Evolutionary conservation across 1,139 yeast species (phyloP).

Genomic region (Geotrichum aggregatum): DNA sequence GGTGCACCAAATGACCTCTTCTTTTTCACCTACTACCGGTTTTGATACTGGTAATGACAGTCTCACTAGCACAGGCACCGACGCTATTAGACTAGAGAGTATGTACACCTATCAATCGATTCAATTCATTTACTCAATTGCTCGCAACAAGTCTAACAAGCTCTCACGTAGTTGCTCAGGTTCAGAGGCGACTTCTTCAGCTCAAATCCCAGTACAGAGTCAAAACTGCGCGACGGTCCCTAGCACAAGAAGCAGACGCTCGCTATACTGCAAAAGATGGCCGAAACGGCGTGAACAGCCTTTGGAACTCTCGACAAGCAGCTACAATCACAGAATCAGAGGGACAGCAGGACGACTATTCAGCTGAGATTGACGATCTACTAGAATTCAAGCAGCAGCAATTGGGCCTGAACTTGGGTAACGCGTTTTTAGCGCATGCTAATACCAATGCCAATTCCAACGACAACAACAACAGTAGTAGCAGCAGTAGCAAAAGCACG

Average conservation of each 20-base stretch:
- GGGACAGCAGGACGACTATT: no score
- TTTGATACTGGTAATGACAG: no score
- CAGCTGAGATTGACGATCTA: not conserved
- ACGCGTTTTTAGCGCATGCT: no score
- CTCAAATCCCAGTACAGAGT: conserved; percentile 1
- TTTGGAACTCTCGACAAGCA: no score
- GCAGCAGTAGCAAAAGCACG: not conserved
- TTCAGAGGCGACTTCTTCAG: not conserved
- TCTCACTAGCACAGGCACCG: no score
- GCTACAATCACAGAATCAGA: no score
- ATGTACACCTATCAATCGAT: no score
- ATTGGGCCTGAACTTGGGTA: not conserved
- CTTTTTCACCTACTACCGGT: no score
- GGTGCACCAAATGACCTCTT: no score
- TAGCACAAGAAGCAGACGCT: not conserved
- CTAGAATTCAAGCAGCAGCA: not conserved
- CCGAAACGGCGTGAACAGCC: not conserved
- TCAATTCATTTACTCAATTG: not conserved
- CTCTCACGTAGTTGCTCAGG: conserved; percentile 9
- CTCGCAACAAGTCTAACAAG: no score
- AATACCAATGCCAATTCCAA: no score
- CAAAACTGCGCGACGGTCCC: not conserved
- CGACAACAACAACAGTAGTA: not conserved
- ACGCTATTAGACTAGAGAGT: conserved; percentile 1
- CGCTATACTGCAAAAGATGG: not conserved